Percentiles rank a stretch among this genome's conserved stretches.
Conservation (phyloP, 2,329 filamentous ascomycete species). For the Sclerotinia minor region DNA sequence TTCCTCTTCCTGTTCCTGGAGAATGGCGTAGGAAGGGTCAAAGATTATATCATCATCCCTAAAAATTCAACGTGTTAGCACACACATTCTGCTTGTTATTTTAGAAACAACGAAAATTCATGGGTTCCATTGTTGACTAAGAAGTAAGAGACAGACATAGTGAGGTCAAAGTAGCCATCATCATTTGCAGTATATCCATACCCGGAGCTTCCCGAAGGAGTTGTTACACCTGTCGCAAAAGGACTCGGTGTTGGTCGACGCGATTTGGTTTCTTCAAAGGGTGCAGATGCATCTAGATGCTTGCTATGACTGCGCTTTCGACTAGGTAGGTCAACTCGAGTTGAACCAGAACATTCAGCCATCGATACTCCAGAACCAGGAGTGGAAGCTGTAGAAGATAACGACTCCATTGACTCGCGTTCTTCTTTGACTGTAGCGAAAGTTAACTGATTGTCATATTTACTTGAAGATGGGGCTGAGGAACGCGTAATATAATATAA, state of each 20-base stretch:
- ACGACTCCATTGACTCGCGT: conserved; percentile 7
- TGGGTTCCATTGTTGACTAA: conserved; percentile 15
- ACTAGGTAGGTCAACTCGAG: conserved; percentile 31
- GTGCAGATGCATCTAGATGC: conserved; percentile 32
- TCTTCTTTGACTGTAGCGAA: conserved; percentile 17
- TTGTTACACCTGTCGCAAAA: conserved; percentile 31
- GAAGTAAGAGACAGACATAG: conserved; percentile 33
- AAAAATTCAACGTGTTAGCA: conserved; percentile 24
- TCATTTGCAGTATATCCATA: conserved; percentile 34
- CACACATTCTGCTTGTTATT: not conserved
- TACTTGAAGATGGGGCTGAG: not conserved
- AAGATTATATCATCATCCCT: conserved; percentile 36
- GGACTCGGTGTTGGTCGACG: conserved; percentile 40
- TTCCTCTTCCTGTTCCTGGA: conserved; percentile 44
- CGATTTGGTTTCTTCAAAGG: conserved; percentile 36
- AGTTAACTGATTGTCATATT: not conserved
- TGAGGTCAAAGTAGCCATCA: conserved; percentile 35
- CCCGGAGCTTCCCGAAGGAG: conserved; percentile 37
- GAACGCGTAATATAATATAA: not conserved
- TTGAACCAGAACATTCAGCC: conserved; percentile 28
- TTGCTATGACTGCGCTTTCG: conserved; percentile 40
- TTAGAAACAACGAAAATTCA: not conserved
- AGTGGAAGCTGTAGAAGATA: conserved; percentile 34
- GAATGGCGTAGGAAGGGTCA: conserved; percentile 26
- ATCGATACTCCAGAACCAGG: conserved; percentile 32